Base-by-base conservation (phyloP, 257 asterid genomes). In the Datura wrightii region DNA sequence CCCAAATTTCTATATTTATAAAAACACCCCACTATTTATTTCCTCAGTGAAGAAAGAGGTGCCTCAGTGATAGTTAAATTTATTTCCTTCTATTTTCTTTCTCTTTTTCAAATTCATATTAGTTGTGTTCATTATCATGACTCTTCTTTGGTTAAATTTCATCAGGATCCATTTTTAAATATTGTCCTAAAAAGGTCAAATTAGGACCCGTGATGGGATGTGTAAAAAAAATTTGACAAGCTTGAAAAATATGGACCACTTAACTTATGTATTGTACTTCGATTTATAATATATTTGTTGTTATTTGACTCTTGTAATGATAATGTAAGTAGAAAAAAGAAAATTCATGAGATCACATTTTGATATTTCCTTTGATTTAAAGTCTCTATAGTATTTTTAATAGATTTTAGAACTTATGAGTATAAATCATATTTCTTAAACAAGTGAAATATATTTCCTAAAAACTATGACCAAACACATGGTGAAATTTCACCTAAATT, bases 151-250 rank as follows among this genome's bases (percentile, higher is more conserved):
- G 34, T 83, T 67, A 62, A 83, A 71, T 70, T 80, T 67, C 39
- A 16, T 69, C 89, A 95, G 99, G 97, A 95, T 71, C 99, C 98
- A 5, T 94, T 97, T 90, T 89, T 97, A 39, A 95, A 93, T 88
- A 95, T 97, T 88, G 99, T 97, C 79, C 99, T 98, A 15, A 97
- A 97, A 89, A 97, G 95, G 85, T 97, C 98, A 13, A 97, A 97
- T 85, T 95, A 98, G 99, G 99, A 97, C 85, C 91, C 95, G 83
- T 85, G 97, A 60, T 91, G 98, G 90, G 98, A 97, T 90, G 97
- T 94, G 76, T 98, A 95, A 86, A 97, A 92, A 90, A 95, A 89
- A 88, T 95, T 97, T 41, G 98, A 97, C 87, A 94, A 97, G 91
- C 97, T 95, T 44, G 99, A 97, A 80, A 93, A 90, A 67, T 62